Evolutionary conservation across 495 filamentous ascomycete species (phyloP), one percentile per base, ranked within the genome.

Genomic region (Pseudotulostoma volvatum): DNA sequence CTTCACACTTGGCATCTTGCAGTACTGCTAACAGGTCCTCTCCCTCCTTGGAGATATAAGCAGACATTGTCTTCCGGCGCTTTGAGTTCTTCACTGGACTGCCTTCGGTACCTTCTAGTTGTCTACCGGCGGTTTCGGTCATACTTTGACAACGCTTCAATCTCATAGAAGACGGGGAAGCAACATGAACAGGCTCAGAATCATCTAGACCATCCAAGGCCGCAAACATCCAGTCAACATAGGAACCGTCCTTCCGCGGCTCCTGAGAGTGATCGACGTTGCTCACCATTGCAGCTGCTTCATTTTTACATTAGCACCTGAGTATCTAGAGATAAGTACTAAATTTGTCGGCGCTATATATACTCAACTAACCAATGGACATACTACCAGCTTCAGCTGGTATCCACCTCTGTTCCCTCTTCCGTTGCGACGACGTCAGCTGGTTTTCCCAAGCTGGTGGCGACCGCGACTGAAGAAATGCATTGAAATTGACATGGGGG

Each of bases 391-490:
- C 52, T 8, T 47, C 42, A 3, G 43, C 41, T 5, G 61, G 56
- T n/a, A n/a, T n/a, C n/a, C n/a, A n/a, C n/a, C n/a, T n/a, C 39
- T 61, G 56, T 45, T 65, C 59, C 7, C 55, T 53, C 21, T 48
- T 50, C 39, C 53, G 61, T 37, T 65, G 59, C 8, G 59, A 61
- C 8, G 53, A 49, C 5, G 28, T n/a, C n/a, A n/a, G n/a, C n/a
- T n/a, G n/a, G n/a, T n/a, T n/a, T n/a, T n/a, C n/a, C n/a, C n/a
- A n/a, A n/a, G n/a, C n/a, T n/a, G n/a, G n/a, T n/a, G n/a, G n/a
- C n/a, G n/a, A n/a, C n/a, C n/a, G n/a, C 0, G 63, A 59, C 32
- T 58, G 53, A 15, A 67, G 41, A 18, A 57, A 67, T 18, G 57
- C 44, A 38, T 67, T 60, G 15, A 65, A 64, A 31, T 64, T 56